phyloP scores from a whole-genome alignment of 2,329 filamentous ascomycete genomes.

The Kalaharituber pfeilii region DNA sequence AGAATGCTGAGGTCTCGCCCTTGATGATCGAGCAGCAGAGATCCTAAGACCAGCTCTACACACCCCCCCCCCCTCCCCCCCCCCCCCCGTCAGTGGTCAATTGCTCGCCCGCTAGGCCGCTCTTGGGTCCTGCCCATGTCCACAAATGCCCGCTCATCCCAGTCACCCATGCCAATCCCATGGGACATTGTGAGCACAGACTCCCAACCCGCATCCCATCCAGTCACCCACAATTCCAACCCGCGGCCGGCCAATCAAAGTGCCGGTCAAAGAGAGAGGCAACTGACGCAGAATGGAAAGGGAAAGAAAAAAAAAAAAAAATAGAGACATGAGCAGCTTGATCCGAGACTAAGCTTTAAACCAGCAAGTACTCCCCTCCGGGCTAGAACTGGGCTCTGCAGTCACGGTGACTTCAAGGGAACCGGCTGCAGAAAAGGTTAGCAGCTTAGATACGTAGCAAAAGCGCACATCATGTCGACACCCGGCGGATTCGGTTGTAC shows the following conservation, averaged over 20 bases:
- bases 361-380: no score
- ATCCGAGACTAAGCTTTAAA: no score
- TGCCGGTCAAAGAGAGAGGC: no score
- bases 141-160: not conserved
- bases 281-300: no score
- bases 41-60: not conserved
- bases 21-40: not conserved
- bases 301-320: no score
- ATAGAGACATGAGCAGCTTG: no score
- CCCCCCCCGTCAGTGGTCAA: not conserved
- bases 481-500: no score
- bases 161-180: not conserved
- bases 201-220: not conserved
- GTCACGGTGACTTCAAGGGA: no score
- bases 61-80: not conserved
- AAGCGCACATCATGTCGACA: no score
- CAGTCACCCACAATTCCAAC: not conserved
- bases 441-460: not conserved
- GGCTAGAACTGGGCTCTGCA: no score
- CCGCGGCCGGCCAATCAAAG: no score
- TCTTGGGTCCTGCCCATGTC: not conserved
- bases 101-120: not conserved
- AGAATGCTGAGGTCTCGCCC: not conserved
- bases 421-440: not conserved
- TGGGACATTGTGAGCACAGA: not conserved